Evolutionary conservation across 148 eudicot genomes (phyloP), one percentile per base, ranked within the genome.

Genomic region (Arbutus unedo): DNA sequence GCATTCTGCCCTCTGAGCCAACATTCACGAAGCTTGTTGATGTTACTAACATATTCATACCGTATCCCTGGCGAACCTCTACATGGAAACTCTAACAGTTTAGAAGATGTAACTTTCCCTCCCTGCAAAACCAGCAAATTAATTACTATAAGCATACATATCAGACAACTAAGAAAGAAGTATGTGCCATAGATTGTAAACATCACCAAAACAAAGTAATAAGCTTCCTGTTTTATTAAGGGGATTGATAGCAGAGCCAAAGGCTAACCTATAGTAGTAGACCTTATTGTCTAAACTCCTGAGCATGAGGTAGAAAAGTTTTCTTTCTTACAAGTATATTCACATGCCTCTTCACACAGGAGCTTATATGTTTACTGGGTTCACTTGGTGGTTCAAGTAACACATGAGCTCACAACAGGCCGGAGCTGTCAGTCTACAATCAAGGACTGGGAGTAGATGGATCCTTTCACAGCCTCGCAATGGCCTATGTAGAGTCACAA

Each of bases 1-100:
- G 87, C 89, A 85, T 85, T 90, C 15, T 84, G 87, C 21, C 87
- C 87, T 82, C 81, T 84, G 5, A 86, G 82, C 91, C 90, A 82
- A 78, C 74, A 84, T 21, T 91, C 93, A 54, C 86, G 88, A 67
- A 93, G 93, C 80, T 89, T 90, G 82, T 83, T 86, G 80, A 88
- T 85, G 81, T 82, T 71, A 59, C 80, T 74, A 15, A 59, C 60
- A 84, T 82, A 75, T 74, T 59, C 70, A 74, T 79, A 59, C 76
- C 83, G 83, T 87, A 81, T 54, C 79, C 85, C 87, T 54, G 25
- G 31, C 23, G 54, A 62, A 71, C 62, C 74, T 25, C 85, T 85
- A 80, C 81, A 81, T 71, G 82, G 82, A 44, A 80, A 72, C 68
- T 85, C 83, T 77, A 84, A 78, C 72, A 80, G 82, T 74, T 82